phyloP scores from a whole-genome alignment of 2,329 filamentous ascomycete genomes.

The Beauveria rudraprayagi region DNA sequence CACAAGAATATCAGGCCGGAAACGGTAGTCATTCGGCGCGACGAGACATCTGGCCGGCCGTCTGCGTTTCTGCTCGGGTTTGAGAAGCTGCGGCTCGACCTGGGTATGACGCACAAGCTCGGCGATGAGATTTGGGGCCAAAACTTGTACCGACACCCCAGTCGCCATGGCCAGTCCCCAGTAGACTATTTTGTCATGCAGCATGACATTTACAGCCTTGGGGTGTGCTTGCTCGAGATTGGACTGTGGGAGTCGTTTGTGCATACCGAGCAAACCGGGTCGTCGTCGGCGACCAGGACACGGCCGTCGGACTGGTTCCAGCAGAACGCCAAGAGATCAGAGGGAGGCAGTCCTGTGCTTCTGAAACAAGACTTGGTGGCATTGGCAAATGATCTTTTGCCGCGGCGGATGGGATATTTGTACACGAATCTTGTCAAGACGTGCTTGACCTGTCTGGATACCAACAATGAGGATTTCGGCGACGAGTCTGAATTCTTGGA shows the following conservation, averaged over 20 bases:
- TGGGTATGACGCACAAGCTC: no score
- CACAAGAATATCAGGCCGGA: background rate
- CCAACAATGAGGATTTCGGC: background rate
- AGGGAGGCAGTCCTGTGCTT: background rate
- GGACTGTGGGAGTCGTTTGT: background rate
- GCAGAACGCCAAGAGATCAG: background rate
- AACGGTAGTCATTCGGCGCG: background rate
- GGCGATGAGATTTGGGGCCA: background rate
- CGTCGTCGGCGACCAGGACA: no score
- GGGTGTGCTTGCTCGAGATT: background rate
- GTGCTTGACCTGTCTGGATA: background rate
- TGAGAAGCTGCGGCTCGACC: background rate
- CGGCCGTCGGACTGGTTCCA: background rate
- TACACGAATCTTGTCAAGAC: background rate
- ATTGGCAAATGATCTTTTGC: background rate
- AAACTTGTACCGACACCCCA: background rate
- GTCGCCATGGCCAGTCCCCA: background rate
- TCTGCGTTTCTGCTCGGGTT: background rate
- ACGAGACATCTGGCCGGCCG: background rate
- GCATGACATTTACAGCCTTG: background rate
- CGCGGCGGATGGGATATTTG: background rate
- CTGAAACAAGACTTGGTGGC: background rate
- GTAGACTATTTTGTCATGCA: background rate
- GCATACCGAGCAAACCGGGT: background rate
- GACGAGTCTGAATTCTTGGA: background rate